phyloP scores from a whole-genome alignment of 2,329 filamentous ascomycete genomes.

The Colletotrichum sp. region DNA sequence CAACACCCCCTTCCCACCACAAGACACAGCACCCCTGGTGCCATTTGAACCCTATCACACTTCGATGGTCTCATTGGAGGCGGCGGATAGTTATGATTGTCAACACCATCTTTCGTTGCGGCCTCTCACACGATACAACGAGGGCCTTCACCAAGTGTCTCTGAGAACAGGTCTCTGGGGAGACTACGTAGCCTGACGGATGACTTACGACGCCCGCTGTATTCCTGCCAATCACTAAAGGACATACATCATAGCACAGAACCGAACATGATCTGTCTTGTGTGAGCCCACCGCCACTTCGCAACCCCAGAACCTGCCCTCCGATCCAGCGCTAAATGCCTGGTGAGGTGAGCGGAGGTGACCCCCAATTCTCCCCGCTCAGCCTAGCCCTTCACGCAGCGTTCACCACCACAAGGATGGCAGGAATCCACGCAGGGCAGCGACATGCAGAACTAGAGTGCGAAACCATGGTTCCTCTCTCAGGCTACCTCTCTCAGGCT shows the following conservation, averaged over 20 bases:
- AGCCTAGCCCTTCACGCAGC: neutral
- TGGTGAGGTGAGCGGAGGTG: conserved; percentile 7
- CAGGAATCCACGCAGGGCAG: neutral
- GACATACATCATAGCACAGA: neutral
- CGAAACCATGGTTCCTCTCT: neutral
- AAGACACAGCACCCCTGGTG: neutral
- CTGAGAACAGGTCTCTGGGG: neutral
- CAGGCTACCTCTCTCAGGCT: neutral
- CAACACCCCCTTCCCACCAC: neutral
- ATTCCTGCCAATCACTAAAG: neutral
- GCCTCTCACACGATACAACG: neutral
- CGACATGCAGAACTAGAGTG: neutral
- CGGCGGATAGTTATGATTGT: neutral
- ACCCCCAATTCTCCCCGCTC: conserved; percentile 1
- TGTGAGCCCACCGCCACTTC: conserved; percentile 13
- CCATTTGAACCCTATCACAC: conserved; percentile 2
- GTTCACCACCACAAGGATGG: neutral
- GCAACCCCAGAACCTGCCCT: neutral
- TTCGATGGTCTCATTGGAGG: neutral
- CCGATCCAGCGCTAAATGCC: conserved; percentile 7
- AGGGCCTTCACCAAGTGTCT: neutral
- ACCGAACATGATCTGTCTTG: neutral
- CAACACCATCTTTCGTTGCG: conserved; percentile 1
- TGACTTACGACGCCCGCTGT: neutral
- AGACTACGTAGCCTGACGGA: neutral